These are phyloP conservation scores for Phytophthora palmivora DNA, from an alignment of 352 stramenopile species.

Conservation along the genomic window DNA sequence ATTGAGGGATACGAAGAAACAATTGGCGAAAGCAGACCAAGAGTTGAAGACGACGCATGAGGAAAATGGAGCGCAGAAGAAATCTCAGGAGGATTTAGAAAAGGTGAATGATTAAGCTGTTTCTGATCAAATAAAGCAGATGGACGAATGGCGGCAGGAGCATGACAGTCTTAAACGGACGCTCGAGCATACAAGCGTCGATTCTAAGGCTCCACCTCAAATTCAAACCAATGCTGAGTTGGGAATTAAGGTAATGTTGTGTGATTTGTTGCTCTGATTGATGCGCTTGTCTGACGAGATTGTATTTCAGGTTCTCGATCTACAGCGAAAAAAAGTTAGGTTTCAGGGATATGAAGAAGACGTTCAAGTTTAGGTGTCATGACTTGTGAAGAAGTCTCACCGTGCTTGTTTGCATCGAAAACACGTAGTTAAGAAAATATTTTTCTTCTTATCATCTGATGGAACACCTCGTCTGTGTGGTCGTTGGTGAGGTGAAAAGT, in stretches of 20 bases:
- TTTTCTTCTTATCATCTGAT: no score
- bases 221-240: slow-evolving; percentile 25
- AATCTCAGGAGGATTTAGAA: slow-evolving; percentile 9
- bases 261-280: neutral
- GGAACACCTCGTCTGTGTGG: no score
- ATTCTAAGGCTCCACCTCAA: slow-evolving; percentile 19
- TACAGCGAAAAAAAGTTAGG: slow-evolving; percentile 6
- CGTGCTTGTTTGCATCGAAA: neutral
- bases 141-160: slow-evolving; percentile 15
- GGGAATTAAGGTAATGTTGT: slow-evolving; percentile 22
- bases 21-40: slow-evolving; percentile 6
- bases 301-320: slow-evolving; percentile 14
- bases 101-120: slow-evolving; percentile 19
- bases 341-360: no score
- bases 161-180: slow-evolving; percentile 12
- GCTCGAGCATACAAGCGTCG: slow-evolving; percentile 17
- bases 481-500: no score
- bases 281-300: slow-evolving; percentile 10
- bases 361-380: neutral
- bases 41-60: slow-evolving; percentile 9
- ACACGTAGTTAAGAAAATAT: no score
- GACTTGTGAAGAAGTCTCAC: neutral
- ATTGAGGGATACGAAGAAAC: neutral
- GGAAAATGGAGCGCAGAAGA: slow-evolving; percentile 18
- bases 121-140: slow-evolving; percentile 17